These are phyloP conservation scores for Terana coerulea DNA, from an alignment of 768 basidiomycete species.

Conservation along the genomic window DNA sequence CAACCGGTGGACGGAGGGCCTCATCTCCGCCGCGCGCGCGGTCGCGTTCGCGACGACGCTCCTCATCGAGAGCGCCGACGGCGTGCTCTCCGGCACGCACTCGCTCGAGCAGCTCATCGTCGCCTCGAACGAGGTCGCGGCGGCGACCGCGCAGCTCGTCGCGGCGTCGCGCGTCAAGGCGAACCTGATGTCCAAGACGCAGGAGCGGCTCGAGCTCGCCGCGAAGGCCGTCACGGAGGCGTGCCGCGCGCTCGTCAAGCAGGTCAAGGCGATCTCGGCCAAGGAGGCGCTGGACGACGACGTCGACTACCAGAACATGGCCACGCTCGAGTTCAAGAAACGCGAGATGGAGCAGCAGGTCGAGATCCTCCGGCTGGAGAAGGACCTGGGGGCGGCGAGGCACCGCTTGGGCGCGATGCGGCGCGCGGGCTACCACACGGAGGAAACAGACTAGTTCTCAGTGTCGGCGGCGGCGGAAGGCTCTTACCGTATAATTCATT, in stretches of 20 bases:
- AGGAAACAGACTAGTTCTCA: constrained; percentile 42
- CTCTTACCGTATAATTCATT: constrained; percentile 25
- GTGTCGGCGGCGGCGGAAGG: constrained; percentile 21
- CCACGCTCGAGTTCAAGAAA: constrained; percentile 91
- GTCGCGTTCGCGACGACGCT: constrained; percentile 95
- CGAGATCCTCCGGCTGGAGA: constrained; percentile 93
- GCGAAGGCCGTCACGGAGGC: constrained; percentile 98
- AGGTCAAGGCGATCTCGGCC: constrained; percentile 93
- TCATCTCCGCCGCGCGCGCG: constrained; percentile 96
- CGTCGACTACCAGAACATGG: constrained; percentile 88
- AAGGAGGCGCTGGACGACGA: constrained; percentile 77
- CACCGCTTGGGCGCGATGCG: constrained; percentile 82
- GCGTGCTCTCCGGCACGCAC: constrained; percentile 94
- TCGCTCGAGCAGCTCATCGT: constrained; percentile 98
- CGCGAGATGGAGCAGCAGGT: constrained; percentile 99
- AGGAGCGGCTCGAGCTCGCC: constrained; percentile 92
- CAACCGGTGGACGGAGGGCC: constrained; percentile 99
- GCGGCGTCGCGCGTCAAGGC: constrained; percentile 98
- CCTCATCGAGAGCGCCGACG: constrained; percentile 96
- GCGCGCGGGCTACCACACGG: constrained; percentile 84
- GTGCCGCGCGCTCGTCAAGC: constrained; percentile 92
- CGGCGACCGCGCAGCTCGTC: constrained; percentile 95
- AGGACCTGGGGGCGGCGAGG: constrained; percentile 86
- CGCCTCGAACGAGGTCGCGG: constrained; percentile 98
- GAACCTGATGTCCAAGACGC: constrained; percentile 97